These are phyloP conservation scores for Myxozyma monticola DNA, from an alignment of 805 yeast genomes.

Conservation along the genomic window DNA sequence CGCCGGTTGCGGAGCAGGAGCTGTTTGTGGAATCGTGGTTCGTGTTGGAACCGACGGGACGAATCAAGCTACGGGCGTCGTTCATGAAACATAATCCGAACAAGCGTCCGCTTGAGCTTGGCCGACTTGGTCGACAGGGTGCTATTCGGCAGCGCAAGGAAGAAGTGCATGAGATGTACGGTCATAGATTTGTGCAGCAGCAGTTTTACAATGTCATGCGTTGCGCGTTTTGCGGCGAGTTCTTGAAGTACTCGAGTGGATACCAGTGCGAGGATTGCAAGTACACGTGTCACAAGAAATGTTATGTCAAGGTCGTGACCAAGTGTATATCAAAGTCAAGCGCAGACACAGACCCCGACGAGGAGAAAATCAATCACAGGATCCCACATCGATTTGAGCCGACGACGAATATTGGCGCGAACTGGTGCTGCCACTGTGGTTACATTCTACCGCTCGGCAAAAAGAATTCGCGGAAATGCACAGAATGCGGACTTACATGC, in stretches of 20 bases:
- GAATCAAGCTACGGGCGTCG: constrained; percentile 71
- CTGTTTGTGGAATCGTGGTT: constrained; percentile 75
- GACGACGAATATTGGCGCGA: constrained; percentile 89
- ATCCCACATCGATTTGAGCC: constrained; percentile 97
- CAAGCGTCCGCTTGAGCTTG: constrained; percentile 48
- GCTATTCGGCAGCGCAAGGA: constrained; percentile 84
- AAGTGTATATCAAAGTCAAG: constrained; percentile 76
- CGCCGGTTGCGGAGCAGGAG: constrained; percentile 7
- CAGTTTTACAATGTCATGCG: constrained; percentile 95
- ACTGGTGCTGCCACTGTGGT: constrained; percentile 99
- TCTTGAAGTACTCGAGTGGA: constrained; percentile 74
- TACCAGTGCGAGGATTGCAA: constrained; percentile 80
- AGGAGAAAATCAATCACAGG: constrained; percentile 86
- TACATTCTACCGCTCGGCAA: constrained; percentile 93
- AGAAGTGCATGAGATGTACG: constrained; percentile 76
- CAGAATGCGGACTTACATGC: constrained; percentile 88
- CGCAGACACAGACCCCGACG: constrained; percentile 62
- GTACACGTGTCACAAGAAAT: constrained; percentile 74
- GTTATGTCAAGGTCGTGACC: constrained; percentile 75
- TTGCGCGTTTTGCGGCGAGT: constrained; percentile 96
- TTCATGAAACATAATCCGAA: constrained; percentile 69
- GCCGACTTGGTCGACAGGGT: constrained; percentile 91
- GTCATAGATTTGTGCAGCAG: constrained; percentile 94
- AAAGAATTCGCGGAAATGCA: constrained; percentile 71
- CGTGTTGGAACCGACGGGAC: constrained; percentile 91